Evolutionary conservation across 495 filamentous ascomycete genomes (phyloP).

Genomic region (Trichocladium uniseriatum): DNA sequence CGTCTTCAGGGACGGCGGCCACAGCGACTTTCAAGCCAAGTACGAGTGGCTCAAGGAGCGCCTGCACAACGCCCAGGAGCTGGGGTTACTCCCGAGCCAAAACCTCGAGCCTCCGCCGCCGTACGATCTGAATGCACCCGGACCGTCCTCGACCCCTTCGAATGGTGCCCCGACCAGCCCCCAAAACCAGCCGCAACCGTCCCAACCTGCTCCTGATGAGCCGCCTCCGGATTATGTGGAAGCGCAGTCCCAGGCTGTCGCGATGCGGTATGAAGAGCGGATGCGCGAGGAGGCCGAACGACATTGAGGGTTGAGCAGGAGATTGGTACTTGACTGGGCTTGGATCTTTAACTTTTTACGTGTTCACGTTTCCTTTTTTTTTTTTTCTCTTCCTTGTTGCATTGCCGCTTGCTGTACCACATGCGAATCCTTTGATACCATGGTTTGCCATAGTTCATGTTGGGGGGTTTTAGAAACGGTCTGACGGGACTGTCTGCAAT

Average conservation of each 20-base stretch:
- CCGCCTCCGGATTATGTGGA: constrained; percentile 93
- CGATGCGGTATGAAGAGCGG: constrained; percentile 38
- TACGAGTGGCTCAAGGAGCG: constrained; percentile 82
- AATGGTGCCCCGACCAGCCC: neutral
- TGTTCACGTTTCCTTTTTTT: neutral
- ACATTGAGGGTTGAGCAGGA: constrained; percentile 14
- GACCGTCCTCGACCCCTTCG: constrained; percentile 22
- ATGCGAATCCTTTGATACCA: constrained; percentile 10
- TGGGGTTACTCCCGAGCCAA: constrained; percentile 43
- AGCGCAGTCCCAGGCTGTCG: constrained; percentile 70
- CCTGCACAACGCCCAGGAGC: constrained; percentile 67
- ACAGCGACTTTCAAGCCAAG: constrained; percentile 77
- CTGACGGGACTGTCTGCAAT: neutral
- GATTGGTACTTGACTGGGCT: neutral
- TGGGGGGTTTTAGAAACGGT: neutral
- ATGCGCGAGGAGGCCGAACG: constrained; percentile 39
- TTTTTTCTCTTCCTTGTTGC: neutral
- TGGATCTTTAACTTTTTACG: neutral
- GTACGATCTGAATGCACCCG: constrained; percentile 47
- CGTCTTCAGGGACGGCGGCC: constrained; percentile 89
- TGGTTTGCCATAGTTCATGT: neutral
- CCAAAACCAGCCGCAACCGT: constrained; percentile 11
- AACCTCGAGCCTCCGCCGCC: constrained; percentile 74
- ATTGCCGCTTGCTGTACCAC: neutral
- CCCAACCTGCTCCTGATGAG: constrained; percentile 52